Conservation (phyloP, 768 basidiomycete species). For the Heimioporus sp. region DNA sequence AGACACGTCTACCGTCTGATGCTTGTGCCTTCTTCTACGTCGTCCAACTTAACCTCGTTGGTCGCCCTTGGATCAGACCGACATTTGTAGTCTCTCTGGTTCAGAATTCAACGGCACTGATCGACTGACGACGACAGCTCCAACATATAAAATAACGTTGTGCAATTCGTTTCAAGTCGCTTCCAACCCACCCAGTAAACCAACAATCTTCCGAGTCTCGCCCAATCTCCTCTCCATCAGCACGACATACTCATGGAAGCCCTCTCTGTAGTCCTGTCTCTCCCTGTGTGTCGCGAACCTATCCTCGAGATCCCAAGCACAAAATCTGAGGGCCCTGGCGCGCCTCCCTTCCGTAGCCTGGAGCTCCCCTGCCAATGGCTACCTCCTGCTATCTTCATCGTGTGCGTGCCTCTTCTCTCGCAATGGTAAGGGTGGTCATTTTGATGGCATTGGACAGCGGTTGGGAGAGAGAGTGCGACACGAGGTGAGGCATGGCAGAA, state of each 20-base stretch:
- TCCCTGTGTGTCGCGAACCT: neutral
- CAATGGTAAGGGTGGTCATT: no score
- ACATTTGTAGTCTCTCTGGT: no score
- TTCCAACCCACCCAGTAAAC: neutral
- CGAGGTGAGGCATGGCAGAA: no score
- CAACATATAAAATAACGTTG: no score
- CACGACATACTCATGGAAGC: neutral
- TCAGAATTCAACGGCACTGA: no score
- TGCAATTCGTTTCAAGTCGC: no score
- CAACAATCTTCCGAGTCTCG: slow-evolving; percentile 2
- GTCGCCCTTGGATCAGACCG: slow-evolving; percentile 50
- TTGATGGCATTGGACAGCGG: no score
- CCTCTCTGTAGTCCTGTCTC: neutral
- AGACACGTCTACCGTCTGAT: slow-evolving; percentile 28
- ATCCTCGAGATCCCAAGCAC: neutral
- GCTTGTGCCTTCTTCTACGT: slow-evolving; percentile 60
- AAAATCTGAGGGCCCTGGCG: neutral
- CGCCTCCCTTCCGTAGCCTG: neutral
- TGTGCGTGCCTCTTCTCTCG: no score
- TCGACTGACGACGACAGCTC: no score
- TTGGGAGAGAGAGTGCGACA: no score
- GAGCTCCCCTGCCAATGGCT: neutral
- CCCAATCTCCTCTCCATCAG: neutral
- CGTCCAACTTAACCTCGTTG: slow-evolving; percentile 45
- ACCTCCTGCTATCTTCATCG: no score